Evolutionary conservation across 192 early-diverging fungal genomes (phyloP).

Genomic region (Gigaspora rosea): DNA sequence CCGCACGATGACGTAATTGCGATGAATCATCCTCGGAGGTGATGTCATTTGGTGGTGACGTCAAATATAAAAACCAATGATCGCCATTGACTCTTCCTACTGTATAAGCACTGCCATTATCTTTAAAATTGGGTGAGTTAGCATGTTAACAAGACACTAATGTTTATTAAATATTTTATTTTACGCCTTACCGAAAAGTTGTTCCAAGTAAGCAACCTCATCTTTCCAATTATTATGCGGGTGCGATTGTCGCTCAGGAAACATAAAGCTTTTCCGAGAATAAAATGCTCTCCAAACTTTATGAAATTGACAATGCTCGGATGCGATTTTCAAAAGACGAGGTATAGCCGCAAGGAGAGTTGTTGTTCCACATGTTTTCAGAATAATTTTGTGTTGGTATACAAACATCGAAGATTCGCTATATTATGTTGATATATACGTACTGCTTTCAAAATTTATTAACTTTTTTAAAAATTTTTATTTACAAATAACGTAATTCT

Average conservation of each 20-base stretch:
- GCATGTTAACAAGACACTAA: too few species aligned
- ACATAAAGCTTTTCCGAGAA: conserved; percentile 96
- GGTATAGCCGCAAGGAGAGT: conserved; percentile 88
- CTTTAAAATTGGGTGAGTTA: too few species aligned
- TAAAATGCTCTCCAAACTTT: conserved; percentile 88
- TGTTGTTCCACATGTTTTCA: conserved; percentile 99
- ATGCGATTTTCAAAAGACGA: conserved; percentile 81
- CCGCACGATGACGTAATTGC: conserved; percentile 33
- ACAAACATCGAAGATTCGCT: conserved; percentile 98
- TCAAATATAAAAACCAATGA: conserved; percentile 95
- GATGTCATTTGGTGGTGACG: conserved; percentile 63
- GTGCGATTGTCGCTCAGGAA: conserved; percentile 85
- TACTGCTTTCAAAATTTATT: too few species aligned
- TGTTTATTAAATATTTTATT: background rate
- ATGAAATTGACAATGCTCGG: conserved; percentile 58
- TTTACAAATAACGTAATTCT: background rate
- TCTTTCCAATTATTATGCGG: conserved; percentile 91
- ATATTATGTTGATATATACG: background rate
- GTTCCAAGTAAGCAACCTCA: conserved; percentile 78
- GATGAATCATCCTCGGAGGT: conserved; percentile 46
- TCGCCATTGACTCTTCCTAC: conserved; percentile 93
- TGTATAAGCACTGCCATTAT: conserved; percentile 80
- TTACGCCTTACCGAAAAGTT: conserved; percentile 53
- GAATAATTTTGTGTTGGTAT: conserved; percentile 90
- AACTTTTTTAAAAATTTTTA: background rate